Percentiles rank a stretch among this genome's conserved stretches.
These are phyloP conservation scores for Thielaviopsis ethacetica DNA, from an alignment of 2,329 filamentous ascomycete species.

Conservation along the genomic window DNA sequence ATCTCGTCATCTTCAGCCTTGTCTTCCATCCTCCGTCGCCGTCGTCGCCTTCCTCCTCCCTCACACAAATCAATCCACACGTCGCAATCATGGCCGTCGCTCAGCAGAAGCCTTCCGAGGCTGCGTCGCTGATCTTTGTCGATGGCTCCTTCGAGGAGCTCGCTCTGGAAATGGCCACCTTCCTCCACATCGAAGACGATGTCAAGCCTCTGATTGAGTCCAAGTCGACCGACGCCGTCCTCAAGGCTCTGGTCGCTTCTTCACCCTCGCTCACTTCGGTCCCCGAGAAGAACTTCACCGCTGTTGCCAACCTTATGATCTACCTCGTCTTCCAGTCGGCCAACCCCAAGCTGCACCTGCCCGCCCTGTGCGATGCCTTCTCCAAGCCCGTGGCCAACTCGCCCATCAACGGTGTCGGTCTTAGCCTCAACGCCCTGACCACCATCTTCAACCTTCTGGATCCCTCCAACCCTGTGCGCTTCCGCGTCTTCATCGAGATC, in stretches of 20 bases:
- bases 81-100: slow-evolving; percentile 18
- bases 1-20: neutral
- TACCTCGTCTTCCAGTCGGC: slow-evolving; percentile 80
- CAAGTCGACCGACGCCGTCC: slow-evolving; percentile 68
- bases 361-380: slow-evolving; percentile 78
- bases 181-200: slow-evolving; percentile 70
- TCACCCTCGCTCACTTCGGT: slow-evolving; percentile 64
- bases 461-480: slow-evolving; percentile 61
- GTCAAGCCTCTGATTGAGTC: slow-evolving; percentile 57
- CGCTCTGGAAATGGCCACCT: slow-evolving; percentile 84
- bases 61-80: slow-evolving; percentile 5
- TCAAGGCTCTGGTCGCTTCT: slow-evolving; percentile 77
- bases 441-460: slow-evolving; percentile 93
- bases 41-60: slow-evolving; percentile 4
- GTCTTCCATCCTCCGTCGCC: slow-evolving; percentile 7
- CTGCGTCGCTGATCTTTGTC: slow-evolving; percentile 48
- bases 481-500: slow-evolving; percentile 80
- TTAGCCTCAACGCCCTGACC: slow-evolving; percentile 79
- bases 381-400: slow-evolving; percentile 74
- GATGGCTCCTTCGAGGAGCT: slow-evolving; percentile 92
- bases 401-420: slow-evolving; percentile 64
- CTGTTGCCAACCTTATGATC: slow-evolving; percentile 91
- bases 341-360: slow-evolving; percentile 72
- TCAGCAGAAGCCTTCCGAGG: slow-evolving; percentile 21
- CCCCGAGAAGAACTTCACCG: slow-evolving; percentile 91